Conservation (phyloP, 108 stramenopile species). For the Phaeodactylum tricornutum region DNA sequence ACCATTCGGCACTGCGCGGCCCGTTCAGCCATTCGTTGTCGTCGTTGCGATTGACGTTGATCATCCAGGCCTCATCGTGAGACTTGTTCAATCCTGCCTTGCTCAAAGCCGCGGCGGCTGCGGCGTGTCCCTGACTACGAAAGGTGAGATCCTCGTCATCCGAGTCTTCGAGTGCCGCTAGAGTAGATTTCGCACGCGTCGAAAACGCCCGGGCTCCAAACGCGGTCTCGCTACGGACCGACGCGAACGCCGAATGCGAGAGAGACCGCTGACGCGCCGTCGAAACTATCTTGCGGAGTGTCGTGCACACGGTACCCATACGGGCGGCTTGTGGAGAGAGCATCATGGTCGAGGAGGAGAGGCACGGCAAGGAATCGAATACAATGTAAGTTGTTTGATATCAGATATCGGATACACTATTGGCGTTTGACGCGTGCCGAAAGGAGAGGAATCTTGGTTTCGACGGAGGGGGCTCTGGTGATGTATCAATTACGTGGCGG, state of each 20-base stretch:
- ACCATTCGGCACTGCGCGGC: slow-evolving; percentile 52
- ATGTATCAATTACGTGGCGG: no score
- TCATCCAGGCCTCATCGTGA: slow-evolving; percentile 64
- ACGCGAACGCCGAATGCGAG: neutral
- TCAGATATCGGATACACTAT: no score
- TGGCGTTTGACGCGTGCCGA: no score
- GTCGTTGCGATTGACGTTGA: slow-evolving; percentile 51
- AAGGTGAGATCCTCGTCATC: slow-evolving; percentile 18
- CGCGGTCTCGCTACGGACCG: neutral
- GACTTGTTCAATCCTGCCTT: slow-evolving; percentile 14
- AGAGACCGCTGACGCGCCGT: neutral
- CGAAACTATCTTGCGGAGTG: slow-evolving; percentile 20
- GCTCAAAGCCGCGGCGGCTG: slow-evolving; percentile 19
- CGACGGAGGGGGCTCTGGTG: no score
- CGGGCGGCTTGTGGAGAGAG: slow-evolving; percentile 33
- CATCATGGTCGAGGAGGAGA: no score
- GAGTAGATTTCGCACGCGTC: slow-evolving; percentile 34
- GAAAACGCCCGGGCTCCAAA: neutral
- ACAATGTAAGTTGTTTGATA: no score
- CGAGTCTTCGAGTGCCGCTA: slow-evolving; percentile 18
- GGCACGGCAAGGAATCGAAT: no score
- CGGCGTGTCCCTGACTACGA: slow-evolving; percentile 11
- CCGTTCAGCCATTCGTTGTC: slow-evolving; percentile 59
- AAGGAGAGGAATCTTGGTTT: no score
- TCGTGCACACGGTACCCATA: slow-evolving; percentile 18